Conservation (phyloP, 2,329 filamentous ascomycete genomes). For the Davidsoniella virescens region DNA sequence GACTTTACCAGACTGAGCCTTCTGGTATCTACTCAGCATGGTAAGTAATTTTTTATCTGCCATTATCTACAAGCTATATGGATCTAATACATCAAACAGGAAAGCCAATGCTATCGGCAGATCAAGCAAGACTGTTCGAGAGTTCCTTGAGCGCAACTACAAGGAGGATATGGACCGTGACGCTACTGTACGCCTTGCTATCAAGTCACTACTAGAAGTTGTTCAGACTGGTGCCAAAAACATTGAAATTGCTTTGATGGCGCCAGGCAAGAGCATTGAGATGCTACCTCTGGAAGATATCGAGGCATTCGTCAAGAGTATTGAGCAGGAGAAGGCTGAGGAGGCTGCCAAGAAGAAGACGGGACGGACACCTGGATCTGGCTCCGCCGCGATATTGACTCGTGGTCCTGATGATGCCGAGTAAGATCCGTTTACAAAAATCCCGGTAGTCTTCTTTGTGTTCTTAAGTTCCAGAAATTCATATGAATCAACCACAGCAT, state of each 20-base stretch:
- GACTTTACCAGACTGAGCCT: constrained; percentile 97
- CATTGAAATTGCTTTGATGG: constrained; percentile 98
- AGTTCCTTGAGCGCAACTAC: constrained; percentile 98
- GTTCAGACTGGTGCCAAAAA: constrained; percentile 99
- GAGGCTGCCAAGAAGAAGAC: constrained; percentile 96
- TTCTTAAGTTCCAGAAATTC: constrained; percentile 17
- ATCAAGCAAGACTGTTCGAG: constrained; percentile 95
- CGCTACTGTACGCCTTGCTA: constrained; percentile 87
- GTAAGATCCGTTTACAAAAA: not conserved
- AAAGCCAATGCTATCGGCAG: constrained; percentile 98
- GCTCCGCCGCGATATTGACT: constrained; percentile 59
- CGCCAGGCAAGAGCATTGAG: constrained; percentile 77
- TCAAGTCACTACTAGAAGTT: constrained; percentile 95
- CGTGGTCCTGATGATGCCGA: constrained; percentile 29
- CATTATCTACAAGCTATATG: not conserved
- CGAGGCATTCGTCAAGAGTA: constrained; percentile 93
- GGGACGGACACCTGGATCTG: constrained; percentile 52
- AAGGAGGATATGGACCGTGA: constrained; percentile 95
- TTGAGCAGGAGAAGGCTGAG: constrained; percentile 98
- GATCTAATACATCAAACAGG: constrained; percentile 34
- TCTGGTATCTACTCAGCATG: constrained; percentile 98
- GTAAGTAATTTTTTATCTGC: constrained; percentile 33
- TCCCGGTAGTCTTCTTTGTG: not conserved
- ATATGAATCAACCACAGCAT: constrained; percentile 15
- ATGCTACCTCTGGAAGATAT: constrained; percentile 93